Percentiles rank a stretch among this genome's conserved stretches.
phyloP scores from a whole-genome alignment of 2,329 filamentous ascomycete species.

The Fusarium papillatum region DNA sequence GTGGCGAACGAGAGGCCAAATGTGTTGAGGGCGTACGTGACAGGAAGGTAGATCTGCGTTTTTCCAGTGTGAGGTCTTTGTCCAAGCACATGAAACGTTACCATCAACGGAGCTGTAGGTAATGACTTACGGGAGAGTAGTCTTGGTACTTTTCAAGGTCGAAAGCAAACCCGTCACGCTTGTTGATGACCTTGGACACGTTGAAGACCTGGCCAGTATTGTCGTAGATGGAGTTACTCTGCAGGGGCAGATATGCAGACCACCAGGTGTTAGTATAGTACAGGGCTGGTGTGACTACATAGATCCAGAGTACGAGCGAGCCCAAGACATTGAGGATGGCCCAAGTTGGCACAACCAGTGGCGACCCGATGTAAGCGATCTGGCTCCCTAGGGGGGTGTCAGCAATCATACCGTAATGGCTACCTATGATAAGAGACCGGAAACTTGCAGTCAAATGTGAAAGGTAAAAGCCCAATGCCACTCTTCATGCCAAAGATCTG shows the following conservation, averaged over 20 bases:
- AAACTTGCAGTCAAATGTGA: constrained; percentile 55
- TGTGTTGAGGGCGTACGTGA: constrained; percentile 58
- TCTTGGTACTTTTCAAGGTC: constrained; percentile 61
- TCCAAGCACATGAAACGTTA: too few species aligned
- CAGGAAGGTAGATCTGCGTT: constrained; percentile 57
- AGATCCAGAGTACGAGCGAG: constrained; percentile 62
- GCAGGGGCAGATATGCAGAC: constrained; percentile 65
- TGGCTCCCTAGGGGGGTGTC: constrained; percentile 32
- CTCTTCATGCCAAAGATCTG: constrained; percentile 63
- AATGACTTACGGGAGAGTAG: constrained; percentile 61
- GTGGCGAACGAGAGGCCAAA: constrained; percentile 68
- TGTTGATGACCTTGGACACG: constrained; percentile 60
- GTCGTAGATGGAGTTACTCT: constrained; percentile 66
- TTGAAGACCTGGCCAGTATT: constrained; percentile 65
- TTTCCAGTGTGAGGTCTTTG: neutral
- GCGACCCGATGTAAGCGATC: constrained; percentile 57
- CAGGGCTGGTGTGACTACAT: constrained; percentile 57
- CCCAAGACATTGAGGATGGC: constrained; percentile 62
- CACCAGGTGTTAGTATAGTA: constrained; percentile 65
- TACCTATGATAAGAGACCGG: too few species aligned
- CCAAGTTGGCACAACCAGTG: constrained; percentile 56
- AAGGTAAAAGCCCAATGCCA: constrained; percentile 54
- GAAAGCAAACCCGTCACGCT: constrained; percentile 55
- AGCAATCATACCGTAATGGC: too few species aligned
- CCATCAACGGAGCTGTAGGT: too few species aligned